A percentile compares a stretch with the other conserved stretches of the same genome.
phyloP scores from a whole-genome alignment of 2,329 filamentous ascomycete species.

The Fusarium sp. region DNA sequence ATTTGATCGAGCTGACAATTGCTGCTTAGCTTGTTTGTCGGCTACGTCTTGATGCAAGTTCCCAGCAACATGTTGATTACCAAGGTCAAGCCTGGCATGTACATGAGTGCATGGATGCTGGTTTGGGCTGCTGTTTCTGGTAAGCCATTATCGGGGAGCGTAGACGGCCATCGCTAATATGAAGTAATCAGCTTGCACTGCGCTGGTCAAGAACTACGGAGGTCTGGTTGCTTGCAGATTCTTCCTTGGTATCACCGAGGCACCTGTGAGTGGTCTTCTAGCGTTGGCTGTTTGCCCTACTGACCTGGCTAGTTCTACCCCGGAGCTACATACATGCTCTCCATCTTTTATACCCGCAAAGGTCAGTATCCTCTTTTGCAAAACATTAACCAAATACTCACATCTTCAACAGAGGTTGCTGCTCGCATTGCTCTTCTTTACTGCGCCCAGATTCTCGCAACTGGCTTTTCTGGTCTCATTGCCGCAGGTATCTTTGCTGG shows the following conservation, averaged over 20 bases:
- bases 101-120: constrained; percentile 60
- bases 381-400: not conserved
- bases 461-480: constrained; percentile 76
- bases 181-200: constrained; percentile 51
- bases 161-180: not conserved
- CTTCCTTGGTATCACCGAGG: constrained; percentile 59
- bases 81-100: constrained; percentile 59
- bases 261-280: constrained; percentile 47
- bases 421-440: constrained; percentile 71
- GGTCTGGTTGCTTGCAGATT: constrained; percentile 57
- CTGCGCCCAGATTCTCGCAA: constrained; percentile 76
- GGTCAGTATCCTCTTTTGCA: constrained; percentile 25
- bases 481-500: constrained; percentile 71
- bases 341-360: constrained; percentile 54
- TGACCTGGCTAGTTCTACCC: constrained; percentile 55
- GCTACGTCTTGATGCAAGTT: constrained; percentile 62
- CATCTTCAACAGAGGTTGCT: constrained; percentile 69
- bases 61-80: constrained; percentile 61
- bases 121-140: constrained; percentile 59
- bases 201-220: constrained; percentile 54
- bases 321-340: constrained; percentile 56
- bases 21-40: constrained; percentile 54
- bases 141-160: constrained; percentile 6
- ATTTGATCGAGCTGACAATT: constrained; percentile 6
- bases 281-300: not conserved